Conservation (phyloP, 768 basidiomycete genomes). For the Hericium rajendrae region DNA sequence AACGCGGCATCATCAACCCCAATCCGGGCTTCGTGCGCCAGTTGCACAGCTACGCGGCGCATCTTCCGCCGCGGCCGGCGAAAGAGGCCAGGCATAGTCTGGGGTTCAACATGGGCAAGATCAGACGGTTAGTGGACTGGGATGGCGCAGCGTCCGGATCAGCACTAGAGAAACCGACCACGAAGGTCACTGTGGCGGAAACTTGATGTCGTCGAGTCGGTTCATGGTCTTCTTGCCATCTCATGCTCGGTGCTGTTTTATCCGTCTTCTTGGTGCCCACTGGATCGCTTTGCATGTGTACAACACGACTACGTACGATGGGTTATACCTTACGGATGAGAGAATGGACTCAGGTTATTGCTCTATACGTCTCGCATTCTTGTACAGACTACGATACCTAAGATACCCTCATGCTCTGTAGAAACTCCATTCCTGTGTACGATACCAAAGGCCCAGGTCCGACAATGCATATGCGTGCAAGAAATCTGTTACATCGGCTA, state of each 20-base stretch:
- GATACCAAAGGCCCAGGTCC: too few relatives aligned
- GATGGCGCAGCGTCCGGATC: background rate
- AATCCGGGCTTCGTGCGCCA: slow-evolving; percentile 24
- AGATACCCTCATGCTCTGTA: too few relatives aligned
- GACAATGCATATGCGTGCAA: too few relatives aligned
- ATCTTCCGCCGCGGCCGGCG: background rate
- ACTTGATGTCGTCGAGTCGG: background rate
- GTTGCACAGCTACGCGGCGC: slow-evolving; percentile 10
- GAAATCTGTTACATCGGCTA: too few relatives aligned
- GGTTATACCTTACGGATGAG: background rate
- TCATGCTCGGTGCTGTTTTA: background rate
- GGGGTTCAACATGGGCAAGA: background rate
- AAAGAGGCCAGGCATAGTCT: background rate
- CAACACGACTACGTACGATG: background rate
- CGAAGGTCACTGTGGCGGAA: background rate
- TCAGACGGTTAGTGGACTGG: background rate
- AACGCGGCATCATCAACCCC: slow-evolving; percentile 19
- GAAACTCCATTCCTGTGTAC: too few relatives aligned
- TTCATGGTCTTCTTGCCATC: background rate
- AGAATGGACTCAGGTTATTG: background rate
- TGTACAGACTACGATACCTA: background rate
- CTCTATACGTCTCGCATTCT: background rate
- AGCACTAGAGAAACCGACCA: background rate
- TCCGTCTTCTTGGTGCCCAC: background rate
- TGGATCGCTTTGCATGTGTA: background rate